phyloP scores from a whole-genome alignment of 1,284 basidiomycete species.

The Marasmius fiardii region DNA sequence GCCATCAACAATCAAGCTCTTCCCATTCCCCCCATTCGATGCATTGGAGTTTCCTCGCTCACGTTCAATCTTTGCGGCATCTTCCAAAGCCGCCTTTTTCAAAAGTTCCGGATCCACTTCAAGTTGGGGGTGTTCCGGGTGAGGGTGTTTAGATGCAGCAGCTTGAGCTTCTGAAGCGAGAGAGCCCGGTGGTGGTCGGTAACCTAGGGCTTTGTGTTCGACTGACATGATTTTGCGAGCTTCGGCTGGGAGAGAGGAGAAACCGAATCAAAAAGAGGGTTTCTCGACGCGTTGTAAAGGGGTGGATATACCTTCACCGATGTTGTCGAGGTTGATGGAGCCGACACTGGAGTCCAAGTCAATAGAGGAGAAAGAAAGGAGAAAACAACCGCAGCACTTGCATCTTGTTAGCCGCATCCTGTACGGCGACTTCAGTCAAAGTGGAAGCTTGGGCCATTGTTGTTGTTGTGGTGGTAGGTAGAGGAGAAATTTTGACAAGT shows the following conservation, averaged over 20 bases:
- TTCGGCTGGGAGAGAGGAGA: slow-evolving; percentile 16
- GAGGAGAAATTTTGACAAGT: background rate
- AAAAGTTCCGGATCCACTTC: slow-evolving; percentile 9
- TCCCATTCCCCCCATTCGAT: background rate
- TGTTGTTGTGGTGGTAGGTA: background rate
- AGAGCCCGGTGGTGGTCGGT: slow-evolving; percentile 33
- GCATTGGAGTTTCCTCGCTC: slow-evolving; percentile 15
- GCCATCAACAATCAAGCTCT: slow-evolving; percentile 13
- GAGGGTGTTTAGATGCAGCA: slow-evolving; percentile 26
- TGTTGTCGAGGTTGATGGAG: slow-evolving; percentile 9
- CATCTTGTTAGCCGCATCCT: slow-evolving; percentile 8
- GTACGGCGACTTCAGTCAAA: slow-evolving; percentile 14
- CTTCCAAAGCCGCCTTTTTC: slow-evolving; percentile 17
- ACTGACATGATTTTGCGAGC: slow-evolving; percentile 33
- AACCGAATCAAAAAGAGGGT: background rate
- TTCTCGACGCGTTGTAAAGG: background rate
- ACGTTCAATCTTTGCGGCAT: slow-evolving; percentile 17
- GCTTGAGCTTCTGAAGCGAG: slow-evolving; percentile 35
- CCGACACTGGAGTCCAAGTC: slow-evolving; percentile 4
- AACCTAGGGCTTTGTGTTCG: slow-evolving; percentile 35
- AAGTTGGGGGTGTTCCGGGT: slow-evolving; percentile 14
- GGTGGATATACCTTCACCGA: slow-evolving; percentile 2
- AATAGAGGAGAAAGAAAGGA: background rate
- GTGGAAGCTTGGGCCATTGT: slow-evolving; percentile 9
- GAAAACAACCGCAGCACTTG: too few species aligned